Base-by-base conservation (phyloP, 2,329 filamentous ascomycete genomes). In the Diaporthe sp. region DNA sequence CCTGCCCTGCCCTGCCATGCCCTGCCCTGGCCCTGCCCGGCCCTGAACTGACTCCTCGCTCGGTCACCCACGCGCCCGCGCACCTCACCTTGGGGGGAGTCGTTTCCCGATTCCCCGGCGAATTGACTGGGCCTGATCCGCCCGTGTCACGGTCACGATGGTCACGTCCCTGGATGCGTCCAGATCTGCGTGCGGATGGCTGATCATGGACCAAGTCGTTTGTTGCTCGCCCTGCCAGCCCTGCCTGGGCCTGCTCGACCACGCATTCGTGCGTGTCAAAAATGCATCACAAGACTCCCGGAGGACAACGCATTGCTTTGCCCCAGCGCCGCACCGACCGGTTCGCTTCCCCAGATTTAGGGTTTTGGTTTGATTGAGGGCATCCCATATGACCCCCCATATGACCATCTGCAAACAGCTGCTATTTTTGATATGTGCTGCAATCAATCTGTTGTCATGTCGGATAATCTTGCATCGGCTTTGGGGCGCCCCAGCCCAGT, bases 111-210 rank as follows among this genome's bases (percentile, higher is more conserved):
- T 71, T 74, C 72, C 74, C 74, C 74, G 68, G 72, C 68, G 54
- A 70, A 66, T 50, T 73, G 52, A 50, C 61, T 74, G 72, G 58
- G 58, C 64, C 61, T 50, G 55, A 33, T 55, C 61, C 61, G 72
- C 68, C 61, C 61, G 68, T 74, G 74, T 76, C 74, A 76, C 72
- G 72, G 74, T 76, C 74, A 76, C 74, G 72, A 72, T 75, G 74
- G 71, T 71, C 72, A 72, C 57, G 69, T 64, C 69, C 69, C 54
- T 72, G 57, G 60, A 61, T 61, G 57, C 57, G 57, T 72, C 69
- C 57, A 72, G 69, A 72, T 72, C 69, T 72, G 69, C 57, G 69
- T 50, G 69, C 69, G 57, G n/a, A 64, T 64, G 58, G 55, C 57
- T 72, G 69, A 72, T 61, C 69, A 54, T 61, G 55, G 50, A 57